Evolutionary conservation across 257 asterid genomes (phyloP).

Genomic region (Buddleja alternifolia): DNA sequence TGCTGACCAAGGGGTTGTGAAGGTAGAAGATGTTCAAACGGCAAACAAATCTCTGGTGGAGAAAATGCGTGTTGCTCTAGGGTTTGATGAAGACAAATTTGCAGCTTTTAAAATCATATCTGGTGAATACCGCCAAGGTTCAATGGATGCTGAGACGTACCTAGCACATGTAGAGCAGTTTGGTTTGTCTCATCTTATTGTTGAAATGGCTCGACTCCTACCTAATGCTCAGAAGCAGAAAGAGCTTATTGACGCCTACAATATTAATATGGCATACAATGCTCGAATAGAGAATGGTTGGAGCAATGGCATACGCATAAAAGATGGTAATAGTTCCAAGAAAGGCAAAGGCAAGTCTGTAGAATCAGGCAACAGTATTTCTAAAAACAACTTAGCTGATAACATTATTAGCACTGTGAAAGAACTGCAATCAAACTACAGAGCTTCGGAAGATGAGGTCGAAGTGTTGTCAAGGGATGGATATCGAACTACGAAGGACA

Average conservation of each 20-base stretch:
- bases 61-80: conserved; percentile 74
- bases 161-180: conserved; percentile 72
- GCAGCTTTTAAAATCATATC: conserved; percentile 75
- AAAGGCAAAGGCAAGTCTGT: conserved; percentile 68
- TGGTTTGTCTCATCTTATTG: conserved; percentile 91
- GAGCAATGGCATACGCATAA: conserved; percentile 36
- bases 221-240: conserved; percentile 83
- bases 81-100: conserved; percentile 73
- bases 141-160: conserved; percentile 76
- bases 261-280: conserved; percentile 43
- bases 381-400: conserved; percentile 55
- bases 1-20: conserved; percentile 38
- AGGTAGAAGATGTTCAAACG: conserved; percentile 65
- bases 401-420: conserved; percentile 55
- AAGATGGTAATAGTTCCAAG: conserved; percentile 44
- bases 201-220: conserved; percentile 78
- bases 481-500: conserved; percentile 63
- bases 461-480: conserved; percentile 89
- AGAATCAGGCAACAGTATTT: conserved; percentile 40
- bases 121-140: conserved; percentile 72
- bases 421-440: conserved; percentile 65
- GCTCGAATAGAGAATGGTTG: conserved; percentile 41
- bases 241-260: conserved; percentile 79
- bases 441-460: conserved; percentile 56
- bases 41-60: conserved; percentile 89